phyloP scores from a whole-genome alignment of 805 yeast species.

The Sungouiozyma ichnusensis region DNA sequence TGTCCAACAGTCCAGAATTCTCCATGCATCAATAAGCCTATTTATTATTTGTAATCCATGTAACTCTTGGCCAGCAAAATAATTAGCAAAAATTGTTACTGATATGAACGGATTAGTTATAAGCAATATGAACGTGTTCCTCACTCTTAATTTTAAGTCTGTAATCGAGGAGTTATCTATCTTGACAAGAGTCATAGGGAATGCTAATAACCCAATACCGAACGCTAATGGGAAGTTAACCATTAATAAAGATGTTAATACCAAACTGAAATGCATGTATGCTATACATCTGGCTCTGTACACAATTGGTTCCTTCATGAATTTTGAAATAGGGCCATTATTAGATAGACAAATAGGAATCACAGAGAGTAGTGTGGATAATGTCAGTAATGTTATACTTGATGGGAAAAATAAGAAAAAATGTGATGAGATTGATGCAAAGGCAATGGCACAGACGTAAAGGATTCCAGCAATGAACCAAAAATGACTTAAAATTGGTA shows the following conservation, averaged over 20 bases:
- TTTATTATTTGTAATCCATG: constrained; percentile 33
- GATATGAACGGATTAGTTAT: constrained; percentile 45
- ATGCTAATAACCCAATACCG: constrained; percentile 52
- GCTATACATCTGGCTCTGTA: constrained; percentile 34
- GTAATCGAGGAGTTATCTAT: constrained; percentile 1
- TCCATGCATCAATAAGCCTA: constrained; percentile 54
- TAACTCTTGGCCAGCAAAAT: constrained; percentile 24
- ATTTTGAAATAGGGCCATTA: constrained; percentile 1
- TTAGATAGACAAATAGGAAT: constrained; percentile 15
- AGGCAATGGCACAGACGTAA: constrained; percentile 26
- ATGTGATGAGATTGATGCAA: constrained; percentile 19
- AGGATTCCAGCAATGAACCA: constrained; percentile 13
- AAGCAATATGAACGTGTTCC: constrained; percentile 30
- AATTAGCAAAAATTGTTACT: constrained; percentile 24
- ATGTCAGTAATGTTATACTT: constrained; percentile 7
- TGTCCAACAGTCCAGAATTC: constrained; percentile 69
- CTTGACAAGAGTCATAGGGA: constrained; percentile 60
- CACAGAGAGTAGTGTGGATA: constrained; percentile 12
- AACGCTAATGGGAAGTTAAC: constrained; percentile 79
- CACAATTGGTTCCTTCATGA: constrained; percentile 13
- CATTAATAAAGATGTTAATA: constrained; percentile 63
- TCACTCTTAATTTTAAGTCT: constrained; percentile 7
- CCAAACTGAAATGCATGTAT: constrained; percentile 53
- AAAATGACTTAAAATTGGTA: constrained; percentile 11
- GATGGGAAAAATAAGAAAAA: constrained; percentile 10